Evolutionary conservation across 2,329 filamentous ascomycete genomes (phyloP).

Genomic region (Atkinsonella texensis): DNA sequence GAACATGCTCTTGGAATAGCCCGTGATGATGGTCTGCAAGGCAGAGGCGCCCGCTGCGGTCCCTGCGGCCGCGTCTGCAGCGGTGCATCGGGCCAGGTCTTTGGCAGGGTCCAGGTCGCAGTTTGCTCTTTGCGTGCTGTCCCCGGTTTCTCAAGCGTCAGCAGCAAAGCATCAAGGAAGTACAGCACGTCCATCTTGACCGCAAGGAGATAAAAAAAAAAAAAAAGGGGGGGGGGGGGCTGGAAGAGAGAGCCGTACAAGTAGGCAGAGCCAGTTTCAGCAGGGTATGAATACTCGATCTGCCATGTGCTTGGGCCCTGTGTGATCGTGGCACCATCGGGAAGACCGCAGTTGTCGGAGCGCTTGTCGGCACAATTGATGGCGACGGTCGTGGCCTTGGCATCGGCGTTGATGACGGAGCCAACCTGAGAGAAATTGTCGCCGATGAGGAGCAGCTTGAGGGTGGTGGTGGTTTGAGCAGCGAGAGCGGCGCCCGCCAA

Average conservation of each 20-base stretch:
- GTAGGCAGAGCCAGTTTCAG: not conserved
- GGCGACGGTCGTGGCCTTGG: slow-evolving; percentile 18
- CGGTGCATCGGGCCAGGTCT: slow-evolving; percentile 14
- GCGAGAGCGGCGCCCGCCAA: slow-evolving; percentile 10
- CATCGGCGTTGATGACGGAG: slow-evolving; percentile 18
- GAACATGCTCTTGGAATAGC: slow-evolving; percentile 11
- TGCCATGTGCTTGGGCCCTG: slow-evolving; percentile 18
- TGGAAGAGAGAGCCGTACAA: not conserved
- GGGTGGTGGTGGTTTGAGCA: slow-evolving; percentile 16
- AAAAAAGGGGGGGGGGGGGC: too few species aligned
- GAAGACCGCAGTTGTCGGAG: slow-evolving; percentile 14
- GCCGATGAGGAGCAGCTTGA: slow-evolving; percentile 14
- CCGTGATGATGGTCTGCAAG: slow-evolving; percentile 4
- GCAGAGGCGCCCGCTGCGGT: not conserved
- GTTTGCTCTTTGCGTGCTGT: slow-evolving; percentile 10
- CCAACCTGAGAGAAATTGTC: slow-evolving; percentile 14
- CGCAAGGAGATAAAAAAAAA: not conserved
- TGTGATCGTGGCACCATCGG: slow-evolving; percentile 12
- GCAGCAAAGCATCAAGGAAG: not conserved
- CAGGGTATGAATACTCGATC: slow-evolving; percentile 4
- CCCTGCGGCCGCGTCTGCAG: not conserved
- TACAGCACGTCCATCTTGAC: not conserved
- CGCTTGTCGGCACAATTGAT: slow-evolving; percentile 14
- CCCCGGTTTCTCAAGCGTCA: not conserved
- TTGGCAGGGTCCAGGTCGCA: slow-evolving; percentile 17